Evolutionary conservation across 129 eudicot species (phyloP), one percentile per base, ranked within the genome.

Genomic region (Rutidosis leptorrhynchoides): DNA sequence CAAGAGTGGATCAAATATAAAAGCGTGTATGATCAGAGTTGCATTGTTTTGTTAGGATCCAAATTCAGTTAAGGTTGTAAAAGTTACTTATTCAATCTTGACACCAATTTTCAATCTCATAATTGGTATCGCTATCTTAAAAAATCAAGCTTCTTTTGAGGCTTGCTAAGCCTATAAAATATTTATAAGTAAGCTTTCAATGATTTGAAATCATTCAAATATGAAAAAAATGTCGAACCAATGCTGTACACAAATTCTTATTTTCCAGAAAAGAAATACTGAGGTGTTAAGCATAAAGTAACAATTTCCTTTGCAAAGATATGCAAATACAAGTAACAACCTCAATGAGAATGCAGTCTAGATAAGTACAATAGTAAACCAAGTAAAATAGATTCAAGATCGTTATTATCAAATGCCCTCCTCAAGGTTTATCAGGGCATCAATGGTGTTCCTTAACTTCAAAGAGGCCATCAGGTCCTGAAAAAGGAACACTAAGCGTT

Each of bases 401-500:
- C 17, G 23, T 68, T 67, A 67, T 74, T 68, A 40, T 14, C n/a
- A n/a, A 52, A 51, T 15, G 37, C 48, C 70, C 49, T 61, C 27
- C 27, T 49, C 54, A 67, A 23, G 21, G 12, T 67, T 69, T 24
- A 53, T 6, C 0, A 0, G 42, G 6, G 28, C 26, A 40, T 86
- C 74, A 90, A 43, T 90, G 97, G 69, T 90, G 88, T 59, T 77
- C 75, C 83, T 85, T 90, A 6, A 65, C 64, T 79, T 87, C 89
- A 74, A 88, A 88, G 26, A 88, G 86, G 60, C 96, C 96, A 81
- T 87, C 90, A 29, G 95, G 89, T 74, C 94, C 94, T 86, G 89
- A 63, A 25, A 51, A 35, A 49, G 68, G 16, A 54, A 60, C 27
- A 20, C 2, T 26, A 60, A 37, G 48, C 43, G 23, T 74, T 48